These are phyloP conservation scores for Allium cepa DNA, from an alignment of 106 monocot species.

Conservation along the genomic window DNA sequence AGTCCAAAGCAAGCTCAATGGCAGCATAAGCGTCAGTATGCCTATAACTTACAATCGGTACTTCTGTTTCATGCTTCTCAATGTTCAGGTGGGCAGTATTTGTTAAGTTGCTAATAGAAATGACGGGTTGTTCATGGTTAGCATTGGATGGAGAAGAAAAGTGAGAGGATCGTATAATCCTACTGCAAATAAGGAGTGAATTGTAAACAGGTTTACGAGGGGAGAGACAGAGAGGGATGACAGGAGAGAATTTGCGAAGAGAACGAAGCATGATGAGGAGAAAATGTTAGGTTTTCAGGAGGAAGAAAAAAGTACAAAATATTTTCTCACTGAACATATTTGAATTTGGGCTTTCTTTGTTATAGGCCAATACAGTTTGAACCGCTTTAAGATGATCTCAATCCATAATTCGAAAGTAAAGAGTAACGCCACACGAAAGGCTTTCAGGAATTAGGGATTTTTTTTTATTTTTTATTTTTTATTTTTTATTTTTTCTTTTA, in stretches of 20 bases:
- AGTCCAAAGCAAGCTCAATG: slow-evolving; percentile 89
- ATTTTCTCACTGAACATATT: too few relatives aligned
- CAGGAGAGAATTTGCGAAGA: not conserved
- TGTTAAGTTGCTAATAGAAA: not conserved
- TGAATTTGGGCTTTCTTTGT: too few relatives aligned
- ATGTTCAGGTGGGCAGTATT: not conserved
- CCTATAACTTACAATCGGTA: slow-evolving; percentile 15
- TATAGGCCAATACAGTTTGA: too few relatives aligned
- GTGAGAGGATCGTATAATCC: not conserved
- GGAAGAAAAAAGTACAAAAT: too few relatives aligned
- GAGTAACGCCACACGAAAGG: too few relatives aligned
- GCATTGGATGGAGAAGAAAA: not conserved
- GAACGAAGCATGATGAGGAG: not conserved
- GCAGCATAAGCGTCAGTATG: slow-evolving; percentile 68
- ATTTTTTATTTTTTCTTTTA: too few relatives aligned
- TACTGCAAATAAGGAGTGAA: not conserved
- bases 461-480: too few relatives aligned
- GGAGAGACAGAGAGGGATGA: not conserved
- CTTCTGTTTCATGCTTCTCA: slow-evolving; percentile 13
- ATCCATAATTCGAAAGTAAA: too few relatives aligned
- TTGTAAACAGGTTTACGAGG: not conserved
- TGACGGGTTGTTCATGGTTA: not conserved
- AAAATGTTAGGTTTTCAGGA: too few relatives aligned
- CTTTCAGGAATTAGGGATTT: too few relatives aligned
- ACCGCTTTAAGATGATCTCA: too few relatives aligned